Evolutionary conservation across 495 filamentous ascomycete genomes (phyloP), one percentile per base, ranked within the genome.

Genomic region (Penicillium samsonianum): DNA sequence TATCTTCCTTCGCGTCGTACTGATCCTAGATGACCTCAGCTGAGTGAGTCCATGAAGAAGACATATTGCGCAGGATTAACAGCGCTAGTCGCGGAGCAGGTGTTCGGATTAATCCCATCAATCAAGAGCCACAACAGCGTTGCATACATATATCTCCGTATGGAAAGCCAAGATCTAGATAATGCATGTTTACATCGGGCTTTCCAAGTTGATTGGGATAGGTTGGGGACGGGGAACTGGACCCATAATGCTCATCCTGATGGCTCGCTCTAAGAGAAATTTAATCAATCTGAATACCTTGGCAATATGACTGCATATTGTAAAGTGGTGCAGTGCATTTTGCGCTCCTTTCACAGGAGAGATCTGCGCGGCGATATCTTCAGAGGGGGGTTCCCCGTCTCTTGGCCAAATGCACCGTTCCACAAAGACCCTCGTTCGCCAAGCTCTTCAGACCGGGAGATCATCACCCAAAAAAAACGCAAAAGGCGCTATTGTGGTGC

Each of bases 1-100:
- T 57, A 42, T 55, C 31, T 42, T 48, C 30, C 17, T 45, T 61
- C 52, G 31, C 56, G 65, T 65, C 56, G 65, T 59, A 67, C 65
- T 54, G 53, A 54, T 26, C 33, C 26, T 31, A 23, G 44, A 65
- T 60, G 56, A 62, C 56, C 50, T 51, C 48, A 41, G 43, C 38
- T 43, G 30, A 53, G 19, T 20, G 35, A 49, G 19, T 47, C 44
- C 26, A 52, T 11, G 4, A 44, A 33, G 25, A 20, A 49, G 20
- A 22, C 9, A 37, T 17, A 50, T 43, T 50, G 45, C 46, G 43
- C 22, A 31, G 40, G 20, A 47, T 47, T 20, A 43, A 40, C 23
- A 30, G 16, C 16, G 30, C 31, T 38, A 54, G 20, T 14, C 31
- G n/a, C 30, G 31, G 31, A 30, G 16, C 3, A 44, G 26, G 17